Conservation (phyloP, 441 rosid genomes). For the Euphorbia schlechtendalii region DNA sequence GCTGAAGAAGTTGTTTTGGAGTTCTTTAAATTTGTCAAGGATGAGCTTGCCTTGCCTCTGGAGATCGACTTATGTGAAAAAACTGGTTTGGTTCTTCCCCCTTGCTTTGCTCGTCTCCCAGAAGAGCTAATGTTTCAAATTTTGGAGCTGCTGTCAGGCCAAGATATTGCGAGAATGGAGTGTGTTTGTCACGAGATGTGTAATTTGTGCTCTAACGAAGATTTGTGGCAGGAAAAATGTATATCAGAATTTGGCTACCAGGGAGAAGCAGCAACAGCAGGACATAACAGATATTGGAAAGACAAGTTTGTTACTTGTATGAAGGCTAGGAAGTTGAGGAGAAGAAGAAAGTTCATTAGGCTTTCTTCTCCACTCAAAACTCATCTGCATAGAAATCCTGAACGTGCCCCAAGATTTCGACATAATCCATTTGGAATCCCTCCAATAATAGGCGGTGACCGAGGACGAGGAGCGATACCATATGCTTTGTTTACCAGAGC, state of each 20-base stretch:
- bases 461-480: conserved; percentile 20
- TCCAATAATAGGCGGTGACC: conserved; percentile 27
- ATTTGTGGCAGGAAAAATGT: conserved; percentile 61
- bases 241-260: conserved; percentile 32
- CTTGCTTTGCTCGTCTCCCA: conserved; percentile 54
- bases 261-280: neutral
- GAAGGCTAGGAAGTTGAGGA: conserved; percentile 14
- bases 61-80: conserved; percentile 49
- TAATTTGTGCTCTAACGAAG: conserved; percentile 42
- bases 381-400: neutral
- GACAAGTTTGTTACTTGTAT: conserved; percentile 29
- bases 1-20: conserved; percentile 39
- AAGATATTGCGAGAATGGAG: conserved; percentile 44
- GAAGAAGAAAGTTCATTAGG: neutral
- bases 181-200: conserved; percentile 47
- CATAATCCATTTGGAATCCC: conserved; percentile 20
- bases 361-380: neutral
- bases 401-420: conserved; percentile 15
- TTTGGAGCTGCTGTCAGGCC: conserved; percentile 45
- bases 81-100: conserved; percentile 42
- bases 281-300: conserved; percentile 35
- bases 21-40: conserved; percentile 65
- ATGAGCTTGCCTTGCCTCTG: conserved; percentile 50
- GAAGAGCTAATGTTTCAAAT: conserved; percentile 55
- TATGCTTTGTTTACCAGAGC: conserved; percentile 9